phyloP scores from a whole-genome alignment of 2,329 filamentous ascomycete species.

The Hysterium pulicare region DNA sequence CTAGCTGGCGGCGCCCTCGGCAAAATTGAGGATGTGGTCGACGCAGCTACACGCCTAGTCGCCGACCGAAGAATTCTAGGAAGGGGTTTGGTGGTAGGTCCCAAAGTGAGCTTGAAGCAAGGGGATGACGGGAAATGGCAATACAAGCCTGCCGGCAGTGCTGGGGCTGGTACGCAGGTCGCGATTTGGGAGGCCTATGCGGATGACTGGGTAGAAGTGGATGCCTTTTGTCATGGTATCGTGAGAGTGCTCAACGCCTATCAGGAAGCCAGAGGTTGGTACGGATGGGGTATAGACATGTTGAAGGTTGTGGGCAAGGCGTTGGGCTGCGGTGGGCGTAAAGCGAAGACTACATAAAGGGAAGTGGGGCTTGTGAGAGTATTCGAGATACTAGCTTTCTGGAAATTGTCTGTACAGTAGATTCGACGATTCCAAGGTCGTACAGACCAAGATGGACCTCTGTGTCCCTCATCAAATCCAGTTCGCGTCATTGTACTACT shows the following conservation, averaged over 20 bases:
- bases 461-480: no score
- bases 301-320: constrained; percentile 18
- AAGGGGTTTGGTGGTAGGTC: constrained; percentile 56
- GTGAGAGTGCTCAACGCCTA: constrained; percentile 54
- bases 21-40: constrained; percentile 57
- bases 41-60: constrained; percentile 60
- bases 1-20: constrained; percentile 57
- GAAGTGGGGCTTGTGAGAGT: no score
- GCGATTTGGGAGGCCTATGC: constrained; percentile 61
- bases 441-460: no score
- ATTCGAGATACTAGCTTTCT: no score
- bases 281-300: constrained; percentile 46
- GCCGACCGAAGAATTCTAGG: constrained; percentile 58
- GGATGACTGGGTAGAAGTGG: constrained; percentile 55
- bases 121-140: constrained; percentile 36
- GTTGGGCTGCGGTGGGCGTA: no score
- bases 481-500: no score
- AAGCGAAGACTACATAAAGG: no score
- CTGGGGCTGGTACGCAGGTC: constrained; percentile 34
- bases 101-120: constrained; percentile 49
- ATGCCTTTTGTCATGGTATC: constrained; percentile 55
- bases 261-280: constrained; percentile 52
- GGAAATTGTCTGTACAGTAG: no score
- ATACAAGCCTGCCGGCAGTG: constrained; percentile 19
- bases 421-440: no score